Conservation (phyloP, 768 basidiomycete species). For the Chalciporus piperatus region DNA sequence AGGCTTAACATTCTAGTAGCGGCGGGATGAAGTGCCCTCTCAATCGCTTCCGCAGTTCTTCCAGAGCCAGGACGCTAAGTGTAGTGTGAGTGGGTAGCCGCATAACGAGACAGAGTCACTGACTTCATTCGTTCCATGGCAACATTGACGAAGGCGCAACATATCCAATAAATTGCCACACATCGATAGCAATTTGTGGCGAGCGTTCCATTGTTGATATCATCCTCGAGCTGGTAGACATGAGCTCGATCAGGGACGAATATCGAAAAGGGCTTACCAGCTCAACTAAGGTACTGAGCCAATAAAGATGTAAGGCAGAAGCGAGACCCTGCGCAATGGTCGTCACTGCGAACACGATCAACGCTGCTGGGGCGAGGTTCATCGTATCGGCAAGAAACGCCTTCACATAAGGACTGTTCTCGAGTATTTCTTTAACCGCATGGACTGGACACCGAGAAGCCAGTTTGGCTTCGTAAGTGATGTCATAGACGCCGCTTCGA, state of each 20-base stretch:
- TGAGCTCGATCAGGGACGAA: background rate
- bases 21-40: conserved; percentile 39
- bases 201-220: background rate
- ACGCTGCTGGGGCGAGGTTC: conserved; percentile 18
- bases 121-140: conserved; percentile 21
- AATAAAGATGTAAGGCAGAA: conserved; percentile 36
- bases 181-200: conserved; percentile 8
- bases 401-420: conserved; percentile 1
- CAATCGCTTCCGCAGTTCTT: conserved; percentile 29
- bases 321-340: conserved; percentile 31
- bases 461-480: conserved; percentile 21
- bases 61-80: conserved; percentile 18
- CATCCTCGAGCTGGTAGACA: conserved; percentile 13
- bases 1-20: conserved; percentile 34
- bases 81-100: background rate
- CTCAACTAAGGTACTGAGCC: conserved; percentile 32
- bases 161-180: conserved; percentile 30
- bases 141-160: conserved; percentile 22
- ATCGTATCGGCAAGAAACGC: conserved; percentile 17
- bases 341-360: conserved; percentile 25
- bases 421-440: background rate
- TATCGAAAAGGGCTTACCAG: conserved; percentile 8
- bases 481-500: conserved; percentile 21
- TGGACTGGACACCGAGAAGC: background rate
- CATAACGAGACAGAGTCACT: conserved; percentile 6